Evolutionary conservation across 257 asterid genomes (phyloP).

Genomic region (Prunella vulgaris): DNA sequence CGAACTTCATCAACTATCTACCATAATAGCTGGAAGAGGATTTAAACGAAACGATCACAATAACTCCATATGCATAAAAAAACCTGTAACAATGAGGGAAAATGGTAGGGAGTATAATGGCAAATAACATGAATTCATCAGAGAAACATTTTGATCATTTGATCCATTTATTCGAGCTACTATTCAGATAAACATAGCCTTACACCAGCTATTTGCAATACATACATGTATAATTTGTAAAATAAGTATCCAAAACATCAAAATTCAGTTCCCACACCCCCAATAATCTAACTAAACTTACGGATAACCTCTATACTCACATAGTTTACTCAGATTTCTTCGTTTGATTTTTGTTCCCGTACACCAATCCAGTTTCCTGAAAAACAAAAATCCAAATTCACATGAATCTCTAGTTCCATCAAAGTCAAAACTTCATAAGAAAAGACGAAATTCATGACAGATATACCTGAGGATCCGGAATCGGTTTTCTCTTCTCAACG

Average conservation of each 20-base stretch:
- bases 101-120: background rate
- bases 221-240: slow-evolving; percentile 26
- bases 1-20: background rate
- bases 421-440: background rate
- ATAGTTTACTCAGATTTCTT: slow-evolving; percentile 35
- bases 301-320: slow-evolving; percentile 16
- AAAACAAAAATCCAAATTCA: background rate
- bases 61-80: background rate
- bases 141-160: slow-evolving; percentile 15
- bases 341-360: slow-evolving; percentile 53
- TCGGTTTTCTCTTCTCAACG: slow-evolving; percentile 70
- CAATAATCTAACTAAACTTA: slow-evolving; percentile 36
- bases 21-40: background rate
- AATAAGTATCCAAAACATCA: slow-evolving; percentile 9
- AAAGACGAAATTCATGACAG: background rate
- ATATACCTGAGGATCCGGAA: slow-evolving; percentile 87
- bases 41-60: background rate
- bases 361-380: slow-evolving; percentile 78
- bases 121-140: slow-evolving; percentile 14
- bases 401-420: slow-evolving; percentile 16
- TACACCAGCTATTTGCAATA: slow-evolving; percentile 10
- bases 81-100: background rate
- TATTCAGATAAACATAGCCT: slow-evolving; percentile 5
- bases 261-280: slow-evolving; percentile 12
- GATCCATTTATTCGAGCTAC: slow-evolving; percentile 23